Evolutionary conservation across 73 alveolate species (phyloP), one percentile per base, ranked within the genome.

Genomic region (Tetrahymena thermophila): DNA sequence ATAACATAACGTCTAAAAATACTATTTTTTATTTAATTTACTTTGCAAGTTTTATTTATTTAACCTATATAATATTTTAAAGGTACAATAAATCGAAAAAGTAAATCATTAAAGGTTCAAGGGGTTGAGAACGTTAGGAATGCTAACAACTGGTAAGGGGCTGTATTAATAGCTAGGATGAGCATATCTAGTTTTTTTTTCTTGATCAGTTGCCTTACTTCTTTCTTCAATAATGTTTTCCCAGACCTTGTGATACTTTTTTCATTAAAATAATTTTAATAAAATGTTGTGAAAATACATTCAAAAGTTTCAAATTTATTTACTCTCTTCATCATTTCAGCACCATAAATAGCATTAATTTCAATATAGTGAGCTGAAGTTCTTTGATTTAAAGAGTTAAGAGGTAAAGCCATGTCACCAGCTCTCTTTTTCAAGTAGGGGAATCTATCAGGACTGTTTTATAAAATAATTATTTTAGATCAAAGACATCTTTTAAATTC

Each of bases 321-420:
- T 95, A 95, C 97, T 85, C 95, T 95, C 94, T 95, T 95, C 95
- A 89, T 89, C 97, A 95, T 95, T 89, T 95, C 97, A 38, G 97
- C 97, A 15, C 94, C 58, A 89, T 95, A 95, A 23, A 95, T 85
- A 42, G 97, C 56, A 56, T 85, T 95, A 93, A 95, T 95, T 95
- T 95, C 97, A 37, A 94, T 43, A n/a, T 35, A 95, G 85, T 95
- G 97, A 35, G 95, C 95, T 31, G 97, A 95, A 56, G 94, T 34
- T 93, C 97, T 95, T 57, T 95, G 94, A 89, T 95, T 95, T n/a
- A 95, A 57, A 28, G 97, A 85, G 56, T 95, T 95, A 43, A 95
- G 95, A 85, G 97, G 97, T 58, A 95, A 95, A 43, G 93, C 85
- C 95, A 85, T 35, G 34, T 95, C 85, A 4, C 95, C 84, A 37